Evolutionary conservation across 2,329 filamentous ascomycete species (phyloP).

Genomic region (Magnaporthiopsis rhizophila): DNA sequence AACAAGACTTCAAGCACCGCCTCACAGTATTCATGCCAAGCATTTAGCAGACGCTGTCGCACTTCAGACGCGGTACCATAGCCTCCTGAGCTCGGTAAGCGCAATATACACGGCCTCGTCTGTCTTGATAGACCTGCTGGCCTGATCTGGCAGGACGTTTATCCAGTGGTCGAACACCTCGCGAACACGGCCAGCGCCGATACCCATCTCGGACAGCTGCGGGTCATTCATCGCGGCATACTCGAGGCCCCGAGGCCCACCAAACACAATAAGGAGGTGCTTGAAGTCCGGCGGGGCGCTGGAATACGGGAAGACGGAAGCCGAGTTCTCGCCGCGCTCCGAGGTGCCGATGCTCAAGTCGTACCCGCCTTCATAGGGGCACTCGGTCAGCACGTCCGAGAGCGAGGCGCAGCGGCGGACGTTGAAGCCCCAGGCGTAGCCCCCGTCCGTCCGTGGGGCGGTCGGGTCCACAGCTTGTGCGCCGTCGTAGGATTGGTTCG

Average conservation of each 20-base stretch:
- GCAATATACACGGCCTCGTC: conserved; percentile 79
- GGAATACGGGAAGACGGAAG: conserved; percentile 34
- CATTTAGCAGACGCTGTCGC: not conserved
- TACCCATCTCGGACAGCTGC: conserved; percentile 49
- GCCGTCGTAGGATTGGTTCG: conserved; percentile 31
- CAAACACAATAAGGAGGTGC: conserved; percentile 72
- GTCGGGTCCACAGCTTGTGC: conserved; percentile 60
- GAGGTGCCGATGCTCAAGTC: conserved; percentile 78
- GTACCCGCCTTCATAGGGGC: conserved; percentile 67
- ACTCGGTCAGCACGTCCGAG: conserved; percentile 69
- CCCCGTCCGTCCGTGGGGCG: conserved; percentile 62
- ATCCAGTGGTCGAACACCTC: conserved; percentile 80
- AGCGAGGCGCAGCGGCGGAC: conserved; percentile 60
- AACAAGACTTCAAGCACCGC: too few species aligned
- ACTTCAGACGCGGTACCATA: conserved; percentile 36
- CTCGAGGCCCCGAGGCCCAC: conserved; percentile 73
- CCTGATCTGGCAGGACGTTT: conserved; percentile 71
- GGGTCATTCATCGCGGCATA: conserved; percentile 58
- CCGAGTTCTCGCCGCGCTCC: conserved; percentile 56
- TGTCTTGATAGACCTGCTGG: conserved; percentile 73
- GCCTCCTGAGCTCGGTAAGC: conserved; percentile 55
- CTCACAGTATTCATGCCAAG: too few species aligned
- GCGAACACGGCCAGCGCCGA: conserved; percentile 54
- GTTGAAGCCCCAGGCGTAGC: conserved; percentile 82
- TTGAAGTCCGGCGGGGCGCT: conserved; percentile 42